Evolutionary conservation across 306 rosid genomes (phyloP).

Genomic region (Myrica gale): DNA sequence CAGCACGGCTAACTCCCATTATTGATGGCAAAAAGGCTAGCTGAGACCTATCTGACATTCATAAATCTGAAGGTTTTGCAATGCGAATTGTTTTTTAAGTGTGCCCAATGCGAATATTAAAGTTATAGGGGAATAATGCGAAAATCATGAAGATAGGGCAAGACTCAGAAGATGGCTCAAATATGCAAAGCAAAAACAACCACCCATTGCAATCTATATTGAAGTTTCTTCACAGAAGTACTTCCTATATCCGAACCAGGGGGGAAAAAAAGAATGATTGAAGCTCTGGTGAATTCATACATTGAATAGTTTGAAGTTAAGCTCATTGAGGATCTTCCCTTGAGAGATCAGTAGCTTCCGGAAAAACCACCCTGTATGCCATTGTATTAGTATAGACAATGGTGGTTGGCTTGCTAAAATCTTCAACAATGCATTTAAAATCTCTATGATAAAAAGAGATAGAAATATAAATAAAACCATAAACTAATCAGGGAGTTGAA

Average conservation of each 20-base stretch:
- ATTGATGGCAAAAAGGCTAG: background rate
- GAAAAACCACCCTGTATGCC: constrained; percentile 88
- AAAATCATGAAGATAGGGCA: background rate
- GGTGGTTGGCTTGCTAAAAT: constrained; percentile 62
- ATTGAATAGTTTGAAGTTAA: constrained; percentile 50
- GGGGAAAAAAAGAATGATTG: constrained; percentile 11
- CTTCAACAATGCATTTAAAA: constrained; percentile 65
- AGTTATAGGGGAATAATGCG: background rate
- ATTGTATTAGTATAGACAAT: constrained; percentile 46
- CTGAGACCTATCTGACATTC: background rate
- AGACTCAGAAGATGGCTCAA: background rate
- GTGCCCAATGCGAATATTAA: background rate
- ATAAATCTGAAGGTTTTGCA: background rate
- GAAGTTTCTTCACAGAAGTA: background rate
- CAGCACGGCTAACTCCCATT: constrained; percentile 13
- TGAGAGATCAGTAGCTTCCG: constrained; percentile 51
- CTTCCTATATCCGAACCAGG: background rate
- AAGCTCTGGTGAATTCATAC: constrained; percentile 49
- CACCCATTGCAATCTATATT: background rate
- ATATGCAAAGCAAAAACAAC: background rate
- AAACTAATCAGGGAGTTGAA: constrained; percentile 28
- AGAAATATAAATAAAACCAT: constrained; percentile 5
- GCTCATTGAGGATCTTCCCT: constrained; percentile 37
- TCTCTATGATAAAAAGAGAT: constrained; percentile 45
- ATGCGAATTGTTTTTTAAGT: background rate